A percentile compares a stretch with the other conserved stretches of the same genome.
phyloP scores from a whole-genome alignment of 1,284 basidiomycete species.

The Earliella scabrosa region DNA sequence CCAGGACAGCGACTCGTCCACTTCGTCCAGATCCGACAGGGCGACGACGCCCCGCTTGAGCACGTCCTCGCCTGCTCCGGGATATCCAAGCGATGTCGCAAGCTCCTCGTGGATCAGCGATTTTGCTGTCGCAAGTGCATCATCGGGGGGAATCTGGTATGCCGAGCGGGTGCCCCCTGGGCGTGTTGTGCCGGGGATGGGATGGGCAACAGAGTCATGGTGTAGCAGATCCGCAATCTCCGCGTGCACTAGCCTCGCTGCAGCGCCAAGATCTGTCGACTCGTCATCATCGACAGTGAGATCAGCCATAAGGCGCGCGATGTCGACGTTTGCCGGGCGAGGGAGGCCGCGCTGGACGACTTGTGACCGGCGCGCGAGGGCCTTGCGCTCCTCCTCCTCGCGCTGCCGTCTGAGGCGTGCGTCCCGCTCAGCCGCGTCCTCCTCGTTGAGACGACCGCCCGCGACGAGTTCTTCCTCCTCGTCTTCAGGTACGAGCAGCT shows the following conservation, averaged over 20 bases:
- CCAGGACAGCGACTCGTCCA: conserved; percentile 71
- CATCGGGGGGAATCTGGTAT: conserved; percentile 83
- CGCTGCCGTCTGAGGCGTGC: conserved; percentile 69
- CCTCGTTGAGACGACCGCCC: conserved; percentile 54
- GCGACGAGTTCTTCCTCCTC: conserved; percentile 62
- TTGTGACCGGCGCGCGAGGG: conserved; percentile 81
- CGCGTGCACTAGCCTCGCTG: conserved; percentile 71
- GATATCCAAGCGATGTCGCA: conserved; percentile 81
- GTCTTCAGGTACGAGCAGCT: conserved; percentile 89
- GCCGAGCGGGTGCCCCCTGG: conserved; percentile 76
- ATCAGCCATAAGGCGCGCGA: conserved; percentile 62
- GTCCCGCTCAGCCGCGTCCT: conserved; percentile 95
- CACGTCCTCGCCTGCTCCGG: conserved; percentile 80
- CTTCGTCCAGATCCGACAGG: conserved; percentile 61
- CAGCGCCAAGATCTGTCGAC: conserved; percentile 46
- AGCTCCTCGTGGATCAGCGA: conserved; percentile 81
- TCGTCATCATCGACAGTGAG: conserved; percentile 58
- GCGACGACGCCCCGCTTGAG: conserved; percentile 75
- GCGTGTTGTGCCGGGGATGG: conserved; percentile 86
- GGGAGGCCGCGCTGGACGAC: conserved; percentile 87
- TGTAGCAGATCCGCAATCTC: conserved; percentile 84
- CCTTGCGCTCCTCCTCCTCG: conserved; percentile 81
- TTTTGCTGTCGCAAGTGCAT: conserved; percentile 75
- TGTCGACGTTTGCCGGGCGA: conserved; percentile 84
- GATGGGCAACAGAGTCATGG: conserved; percentile 90